A percentile compares a stretch with the other conserved stretches of the same genome.
Conservation (phyloP, 192 early-diverging fungal species). For the Coemansia sp. region DNA sequence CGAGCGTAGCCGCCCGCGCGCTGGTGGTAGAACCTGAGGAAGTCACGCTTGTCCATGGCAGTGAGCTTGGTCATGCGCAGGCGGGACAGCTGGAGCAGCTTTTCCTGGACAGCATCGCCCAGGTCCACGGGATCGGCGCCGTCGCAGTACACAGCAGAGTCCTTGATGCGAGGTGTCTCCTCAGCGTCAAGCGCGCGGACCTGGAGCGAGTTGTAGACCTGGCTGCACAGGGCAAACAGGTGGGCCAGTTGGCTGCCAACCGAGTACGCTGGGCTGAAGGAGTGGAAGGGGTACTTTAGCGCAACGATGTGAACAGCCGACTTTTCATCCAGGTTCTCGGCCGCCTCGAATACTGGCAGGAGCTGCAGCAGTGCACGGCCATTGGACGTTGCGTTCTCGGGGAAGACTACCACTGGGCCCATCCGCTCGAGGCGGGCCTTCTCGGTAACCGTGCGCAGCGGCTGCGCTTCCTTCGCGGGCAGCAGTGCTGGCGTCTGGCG, state of each 20-base stretch:
- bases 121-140: conserved; percentile 28
- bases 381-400: conserved; percentile 72
- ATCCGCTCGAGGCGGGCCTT: conserved; percentile 11
- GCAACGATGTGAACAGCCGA: conserved; percentile 54
- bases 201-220: conserved; percentile 47
- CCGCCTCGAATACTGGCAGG: conserved; percentile 62
- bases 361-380: conserved; percentile 79
- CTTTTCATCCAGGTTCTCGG: conserved; percentile 53
- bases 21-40: conserved; percentile 63
- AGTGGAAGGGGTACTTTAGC: conserved; percentile 27
- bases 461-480: conserved; percentile 20
- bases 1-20: conserved; percentile 19
- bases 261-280: conserved; percentile 34
- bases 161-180: conserved; percentile 52
- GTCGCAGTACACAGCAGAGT: conserved; percentile 52
- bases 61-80: conserved; percentile 60
- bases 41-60: conserved; percentile 66
- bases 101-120: conserved; percentile 52
- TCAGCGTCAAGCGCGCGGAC: conserved; percentile 53
- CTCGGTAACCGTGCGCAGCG: conserved; percentile 22
- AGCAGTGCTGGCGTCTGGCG: conserved; percentile 27
- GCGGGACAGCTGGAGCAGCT: conserved; percentile 58
- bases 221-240: conserved; percentile 56
- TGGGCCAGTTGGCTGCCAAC: conserved; percentile 52
- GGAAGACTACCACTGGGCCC: conserved; percentile 42